phyloP scores from a whole-genome alignment of 2,329 filamentous ascomycete species.

The Aureobasidium pullulans region DNA sequence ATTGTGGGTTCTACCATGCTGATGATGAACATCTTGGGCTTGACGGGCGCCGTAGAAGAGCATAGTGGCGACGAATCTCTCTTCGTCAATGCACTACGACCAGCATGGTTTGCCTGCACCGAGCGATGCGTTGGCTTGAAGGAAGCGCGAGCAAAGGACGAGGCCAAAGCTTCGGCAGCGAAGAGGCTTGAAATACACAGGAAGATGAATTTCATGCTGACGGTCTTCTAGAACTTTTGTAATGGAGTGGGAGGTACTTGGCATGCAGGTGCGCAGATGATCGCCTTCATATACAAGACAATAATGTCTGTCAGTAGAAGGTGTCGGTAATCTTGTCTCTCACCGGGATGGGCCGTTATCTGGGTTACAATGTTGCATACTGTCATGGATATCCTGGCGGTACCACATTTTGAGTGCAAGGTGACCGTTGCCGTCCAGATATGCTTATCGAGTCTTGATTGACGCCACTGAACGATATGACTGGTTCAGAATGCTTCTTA shows the following conservation, averaged over 20 bases:
- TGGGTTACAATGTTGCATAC: neutral
- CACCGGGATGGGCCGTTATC: neutral
- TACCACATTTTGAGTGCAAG: neutral
- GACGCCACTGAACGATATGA: neutral
- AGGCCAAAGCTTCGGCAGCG: neutral
- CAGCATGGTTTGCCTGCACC: neutral
- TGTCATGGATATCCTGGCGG: neutral
- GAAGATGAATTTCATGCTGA: neutral
- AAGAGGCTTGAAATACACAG: neutral
- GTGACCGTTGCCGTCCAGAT: neutral
- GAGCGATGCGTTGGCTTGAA: neutral
- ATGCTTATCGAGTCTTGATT: neutral
- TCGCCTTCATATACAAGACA: neutral
- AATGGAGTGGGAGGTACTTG: too few relatives aligned
- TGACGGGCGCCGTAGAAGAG: neutral
- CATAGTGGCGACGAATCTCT: neutral
- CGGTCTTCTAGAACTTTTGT: neutral
- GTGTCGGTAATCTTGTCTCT: neutral
- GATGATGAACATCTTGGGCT: conserved; percentile 6
- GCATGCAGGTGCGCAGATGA: neutral
- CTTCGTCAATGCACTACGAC: neutral
- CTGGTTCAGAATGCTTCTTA: neutral
- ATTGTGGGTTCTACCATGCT: neutral
- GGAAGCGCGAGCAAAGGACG: neutral
- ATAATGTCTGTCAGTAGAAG: neutral